Percentiles rank a stretch among this genome's conserved stretches.
Evolutionary conservation across 208 protist species (phyloP).

Genomic region (Strigomonas culicis): DNA sequence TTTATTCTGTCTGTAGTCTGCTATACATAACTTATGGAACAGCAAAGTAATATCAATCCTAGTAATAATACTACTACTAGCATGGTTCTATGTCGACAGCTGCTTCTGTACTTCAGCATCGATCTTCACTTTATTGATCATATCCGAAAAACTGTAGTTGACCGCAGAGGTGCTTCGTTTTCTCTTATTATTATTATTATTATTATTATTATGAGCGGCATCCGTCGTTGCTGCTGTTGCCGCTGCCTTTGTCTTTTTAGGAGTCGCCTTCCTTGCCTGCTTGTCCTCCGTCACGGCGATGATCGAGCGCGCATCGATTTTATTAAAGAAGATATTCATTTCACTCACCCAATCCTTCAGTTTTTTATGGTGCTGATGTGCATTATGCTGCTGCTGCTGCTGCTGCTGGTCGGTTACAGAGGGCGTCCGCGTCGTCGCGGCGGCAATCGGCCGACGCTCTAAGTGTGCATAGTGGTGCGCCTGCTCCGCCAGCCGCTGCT

Average conservation of each 20-base stretch:
- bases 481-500: no score
- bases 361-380: no score
- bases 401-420: no score
- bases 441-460: no score
- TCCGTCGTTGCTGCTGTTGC: neutral
- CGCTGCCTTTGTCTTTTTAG: neutral
- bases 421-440: no score
- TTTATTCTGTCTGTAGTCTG: neutral
- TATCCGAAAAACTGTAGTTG: constrained; percentile 6
- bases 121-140: constrained; percentile 7
- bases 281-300: constrained; percentile 18
- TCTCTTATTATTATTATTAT: constrained; percentile 8
- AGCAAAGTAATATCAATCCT: neutral
- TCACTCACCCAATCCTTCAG: constrained; percentile 10
- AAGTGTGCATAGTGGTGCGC: no score
- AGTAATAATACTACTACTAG: constrained; percentile 11
- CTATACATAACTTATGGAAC: neutral
- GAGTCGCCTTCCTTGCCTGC: no score
- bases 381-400: no score
- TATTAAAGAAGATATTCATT: constrained; percentile 53
- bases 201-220: constrained; percentile 5
- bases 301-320: constrained; percentile 56
- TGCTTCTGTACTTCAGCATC: neutral
- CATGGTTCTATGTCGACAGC: constrained; percentile 3
- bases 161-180: neutral